Conservation (phyloP, 345 rosid genomes). For the Odontarrhena argentea region DNA sequence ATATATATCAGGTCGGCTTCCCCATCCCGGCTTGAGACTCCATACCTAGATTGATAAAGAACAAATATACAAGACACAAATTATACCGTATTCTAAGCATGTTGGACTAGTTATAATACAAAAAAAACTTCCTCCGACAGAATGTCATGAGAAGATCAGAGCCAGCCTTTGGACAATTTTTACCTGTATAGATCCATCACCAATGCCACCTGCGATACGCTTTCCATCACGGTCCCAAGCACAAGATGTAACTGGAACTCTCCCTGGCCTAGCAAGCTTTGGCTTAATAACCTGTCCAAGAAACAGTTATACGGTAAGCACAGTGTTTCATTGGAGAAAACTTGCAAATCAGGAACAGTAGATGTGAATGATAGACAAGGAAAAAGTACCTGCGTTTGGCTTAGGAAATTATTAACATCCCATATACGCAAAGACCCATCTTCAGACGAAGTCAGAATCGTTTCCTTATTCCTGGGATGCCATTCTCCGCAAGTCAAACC, state of each 20-base stretch:
- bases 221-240: slow-evolving; percentile 97
- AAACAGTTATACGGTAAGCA: slow-evolving; percentile 9
- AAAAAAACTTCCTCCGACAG: slow-evolving; percentile 5
- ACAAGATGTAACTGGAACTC: slow-evolving; percentile 91
- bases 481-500: slow-evolving; percentile 98
- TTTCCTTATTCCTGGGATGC: slow-evolving; percentile 86
- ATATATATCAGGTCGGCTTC: slow-evolving; percentile 88
- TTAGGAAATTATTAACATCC: slow-evolving; percentile 95
- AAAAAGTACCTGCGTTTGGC: slow-evolving; percentile 78
- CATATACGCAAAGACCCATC: slow-evolving; percentile 95
- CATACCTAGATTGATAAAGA: slow-evolving; percentile 58
- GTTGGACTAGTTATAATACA: slow-evolving; percentile 11
- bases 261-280: slow-evolving; percentile 96
- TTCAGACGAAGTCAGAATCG: slow-evolving; percentile 90
- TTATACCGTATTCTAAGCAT: not conserved
- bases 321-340: not conserved
- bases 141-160: slow-evolving; percentile 17
- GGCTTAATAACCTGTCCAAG: slow-evolving; percentile 90
- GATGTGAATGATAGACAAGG: not conserved
- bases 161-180: slow-evolving; percentile 16
- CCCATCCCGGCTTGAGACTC: slow-evolving; percentile 99
- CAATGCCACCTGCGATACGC: slow-evolving; percentile 82
- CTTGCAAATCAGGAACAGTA: not conserved
- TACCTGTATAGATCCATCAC: slow-evolving; percentile 98
- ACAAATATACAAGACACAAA: not conserved